These are phyloP conservation scores for Aspergillus caelatus DNA, from an alignment of 2,329 filamentous ascomycete species.

Conservation along the genomic window DNA sequence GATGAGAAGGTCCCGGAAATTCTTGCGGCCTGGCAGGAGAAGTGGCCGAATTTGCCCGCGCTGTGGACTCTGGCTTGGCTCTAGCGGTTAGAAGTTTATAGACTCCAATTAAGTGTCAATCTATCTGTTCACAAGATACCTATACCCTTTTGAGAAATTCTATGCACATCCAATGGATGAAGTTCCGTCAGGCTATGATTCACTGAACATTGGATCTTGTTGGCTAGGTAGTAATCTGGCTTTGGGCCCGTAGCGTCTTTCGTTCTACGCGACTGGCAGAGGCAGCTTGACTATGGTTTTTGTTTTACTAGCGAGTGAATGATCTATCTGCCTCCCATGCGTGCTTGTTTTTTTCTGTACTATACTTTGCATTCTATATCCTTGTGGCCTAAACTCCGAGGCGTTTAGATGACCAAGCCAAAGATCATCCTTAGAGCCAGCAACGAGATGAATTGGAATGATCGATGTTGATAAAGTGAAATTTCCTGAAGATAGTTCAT, in stretches of 20 bases:
- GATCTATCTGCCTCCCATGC: neutral
- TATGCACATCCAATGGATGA: neutral
- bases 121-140: neutral
- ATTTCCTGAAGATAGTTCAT: neutral
- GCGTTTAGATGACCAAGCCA: neutral
- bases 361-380: neutral
- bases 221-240: neutral
- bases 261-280: neutral
- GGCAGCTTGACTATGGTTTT: neutral
- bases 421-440: neutral
- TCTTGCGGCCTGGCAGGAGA: slow-evolving; percentile 88
- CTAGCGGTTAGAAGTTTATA: slow-evolving; percentile 44
- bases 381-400: neutral
- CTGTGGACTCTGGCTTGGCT: slow-evolving; percentile 97
- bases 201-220: neutral
- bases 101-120: neutral
- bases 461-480: neutral
- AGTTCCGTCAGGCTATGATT: neutral
- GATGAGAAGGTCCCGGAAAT: slow-evolving; percentile 94
- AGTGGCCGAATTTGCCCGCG: slow-evolving; percentile 87
- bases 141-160: neutral
- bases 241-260: too few relatives aligned
- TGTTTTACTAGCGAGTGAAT: neutral
- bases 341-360: neutral
- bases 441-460: neutral